These are phyloP conservation scores for Plasmopara halstedii DNA, from an alignment of 352 stramenopile genomes.

Conservation along the genomic window DNA sequence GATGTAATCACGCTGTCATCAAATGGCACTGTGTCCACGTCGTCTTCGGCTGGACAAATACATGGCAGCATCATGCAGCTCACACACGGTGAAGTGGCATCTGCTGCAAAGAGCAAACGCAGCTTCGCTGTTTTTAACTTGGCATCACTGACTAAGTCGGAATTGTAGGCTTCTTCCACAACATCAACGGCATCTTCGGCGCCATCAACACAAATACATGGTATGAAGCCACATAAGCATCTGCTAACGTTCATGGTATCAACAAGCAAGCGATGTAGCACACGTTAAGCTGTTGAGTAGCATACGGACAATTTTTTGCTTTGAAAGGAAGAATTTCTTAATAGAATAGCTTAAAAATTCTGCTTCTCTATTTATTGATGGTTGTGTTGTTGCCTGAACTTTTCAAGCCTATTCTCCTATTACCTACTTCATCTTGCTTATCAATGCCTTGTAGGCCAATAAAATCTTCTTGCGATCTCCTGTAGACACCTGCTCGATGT, in stretches of 20 bases:
- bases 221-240: slow-evolving; percentile 59
- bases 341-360: too few species aligned
- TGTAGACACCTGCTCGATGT: slow-evolving; percentile 49
- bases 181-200: slow-evolving; percentile 28
- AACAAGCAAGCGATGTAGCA: too few species aligned
- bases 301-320: too few species aligned
- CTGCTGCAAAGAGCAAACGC: slow-evolving; percentile 41
- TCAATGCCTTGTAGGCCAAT: slow-evolving; percentile 56
- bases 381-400: too few species aligned
- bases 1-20: slow-evolving; percentile 38
- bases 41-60: slow-evolving; percentile 65
- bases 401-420: too few species aligned
- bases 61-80: slow-evolving; percentile 75
- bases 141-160: not conserved
- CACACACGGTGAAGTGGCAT: slow-evolving; percentile 51
- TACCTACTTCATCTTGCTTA: slow-evolving; percentile 32
- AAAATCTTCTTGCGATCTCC: slow-evolving; percentile 60
- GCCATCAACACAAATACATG: slow-evolving; percentile 58
- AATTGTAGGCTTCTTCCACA: not conserved
- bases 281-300: too few species aligned
- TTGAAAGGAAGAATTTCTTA: too few species aligned
- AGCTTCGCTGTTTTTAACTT: slow-evolving; percentile 27
- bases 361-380: too few species aligned
- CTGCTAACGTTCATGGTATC: slow-evolving; percentile 12
- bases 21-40: slow-evolving; percentile 4